Base-by-base conservation (phyloP, 2,329 filamentous ascomycete genomes). In the Nemania bipapillata region DNA sequence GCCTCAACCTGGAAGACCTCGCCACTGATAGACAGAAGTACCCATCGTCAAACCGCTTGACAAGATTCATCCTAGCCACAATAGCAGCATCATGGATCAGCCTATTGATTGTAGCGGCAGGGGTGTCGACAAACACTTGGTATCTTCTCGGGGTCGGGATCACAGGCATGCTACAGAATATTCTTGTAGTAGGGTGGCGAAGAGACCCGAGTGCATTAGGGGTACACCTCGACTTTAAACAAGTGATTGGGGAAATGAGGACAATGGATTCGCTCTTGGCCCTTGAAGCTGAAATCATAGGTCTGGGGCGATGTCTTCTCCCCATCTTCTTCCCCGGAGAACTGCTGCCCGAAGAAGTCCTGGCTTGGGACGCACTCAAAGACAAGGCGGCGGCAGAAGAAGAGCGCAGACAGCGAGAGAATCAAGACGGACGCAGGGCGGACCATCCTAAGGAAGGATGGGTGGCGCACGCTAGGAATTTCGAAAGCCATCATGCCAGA, bases 1-100 rank as follows among this genome's bases (percentile, higher is more conserved):
- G 54, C 12, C 50, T 71, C n/a, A 58, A 73, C 26, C 58, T 73
- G 7, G 71, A 72, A 42, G 56, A 70, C 40, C 50, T 53, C 35
- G 50, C 50, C 28, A 17, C 50, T 5, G 37, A 12, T 40, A 40
- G 32, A 35, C 32, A 15, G 40, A 45, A 20, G 40, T 45, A 17
- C 40, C 8, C 7, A 4, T 45, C 11, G 12, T 45, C 40, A 45
- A 45, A 20, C 40, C 40, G 4, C 40, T 4, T 45, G 40, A 45
- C 40, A 17, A 45, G 40, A 15, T 17, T 45, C 40, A 20, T 20
- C 12, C n/a, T 20, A 15, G 40, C 40, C 40, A 11, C 32, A 35
- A 35, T 11, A 35, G 32, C 32, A 35, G 32, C 32, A 35, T 35
- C 32, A 35, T 40, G 37, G 37, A 12, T 11, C 9, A 3, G 4